Conservation (phyloP, 768 basidiomycete species). For the Paxillus ammoniavirescens region DNA sequence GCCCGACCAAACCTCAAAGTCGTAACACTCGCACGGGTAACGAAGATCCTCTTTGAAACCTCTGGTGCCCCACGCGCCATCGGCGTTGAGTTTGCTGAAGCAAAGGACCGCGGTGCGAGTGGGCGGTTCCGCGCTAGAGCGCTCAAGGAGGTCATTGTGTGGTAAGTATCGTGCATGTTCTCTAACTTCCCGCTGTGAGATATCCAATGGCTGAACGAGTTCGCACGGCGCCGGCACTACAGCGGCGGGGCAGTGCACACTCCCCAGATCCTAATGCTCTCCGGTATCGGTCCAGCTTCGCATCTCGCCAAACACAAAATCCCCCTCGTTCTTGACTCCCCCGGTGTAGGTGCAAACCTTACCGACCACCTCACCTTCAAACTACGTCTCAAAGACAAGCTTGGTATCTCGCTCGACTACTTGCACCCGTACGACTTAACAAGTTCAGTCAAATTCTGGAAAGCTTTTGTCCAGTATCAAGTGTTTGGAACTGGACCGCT, state of each 20-base stretch:
- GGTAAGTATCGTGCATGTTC: slow-evolving; percentile 37
- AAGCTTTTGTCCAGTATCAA: slow-evolving; percentile 42
- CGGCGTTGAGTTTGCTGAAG: slow-evolving; percentile 59
- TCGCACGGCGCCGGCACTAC: neutral
- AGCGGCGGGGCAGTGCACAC: slow-evolving; percentile 66
- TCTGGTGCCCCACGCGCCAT: slow-evolving; percentile 44
- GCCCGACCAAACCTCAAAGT: slow-evolving; percentile 65
- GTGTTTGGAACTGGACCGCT: slow-evolving; percentile 48
- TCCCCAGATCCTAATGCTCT: slow-evolving; percentile 68
- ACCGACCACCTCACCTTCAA: slow-evolving; percentile 64
- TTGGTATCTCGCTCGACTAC: slow-evolving; percentile 40
- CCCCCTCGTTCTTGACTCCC: slow-evolving; percentile 57
- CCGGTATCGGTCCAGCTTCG: slow-evolving; percentile 70
- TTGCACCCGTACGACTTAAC: slow-evolving; percentile 26
- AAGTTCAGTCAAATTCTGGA: slow-evolving; percentile 26
- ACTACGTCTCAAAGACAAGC: slow-evolving; percentile 52
- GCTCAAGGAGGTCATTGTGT: slow-evolving; percentile 58
- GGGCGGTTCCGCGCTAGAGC: slow-evolving; percentile 46
- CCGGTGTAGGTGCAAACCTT: slow-evolving; percentile 73
- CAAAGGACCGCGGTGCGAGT: slow-evolving; percentile 22
- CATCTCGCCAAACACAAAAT: slow-evolving; percentile 55
- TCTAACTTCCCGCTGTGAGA: neutral
- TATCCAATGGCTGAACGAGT: neutral
- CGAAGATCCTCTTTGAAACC: slow-evolving; percentile 54
- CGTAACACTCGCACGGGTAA: slow-evolving; percentile 53